Conservation (phyloP, 805 yeast species). For the Metschnikowia arizonensis region DNA sequence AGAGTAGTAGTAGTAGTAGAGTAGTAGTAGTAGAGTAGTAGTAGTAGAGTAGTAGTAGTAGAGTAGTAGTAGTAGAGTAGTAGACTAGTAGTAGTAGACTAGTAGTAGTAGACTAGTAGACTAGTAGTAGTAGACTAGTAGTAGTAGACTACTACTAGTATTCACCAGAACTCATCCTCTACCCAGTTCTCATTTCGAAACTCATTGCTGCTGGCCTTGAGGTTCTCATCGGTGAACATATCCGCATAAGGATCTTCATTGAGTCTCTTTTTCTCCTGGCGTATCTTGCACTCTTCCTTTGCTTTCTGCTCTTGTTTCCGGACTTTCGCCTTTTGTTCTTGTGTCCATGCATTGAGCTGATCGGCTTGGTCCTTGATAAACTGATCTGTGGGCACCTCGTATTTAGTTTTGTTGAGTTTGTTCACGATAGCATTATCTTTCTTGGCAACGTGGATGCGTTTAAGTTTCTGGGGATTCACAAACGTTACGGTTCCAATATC, state of each 20-base stretch:
- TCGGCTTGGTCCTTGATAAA: constrained; percentile 33
- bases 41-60: too few species aligned
- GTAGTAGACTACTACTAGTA: too few species aligned
- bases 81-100: too few species aligned
- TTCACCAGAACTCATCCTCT: constrained; percentile 49
- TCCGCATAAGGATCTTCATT: constrained; percentile 39
- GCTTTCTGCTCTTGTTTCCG: constrained; percentile 25
- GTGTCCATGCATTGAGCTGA: constrained; percentile 31
- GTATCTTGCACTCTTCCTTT: constrained; percentile 33
- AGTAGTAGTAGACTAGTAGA: too few species aligned
- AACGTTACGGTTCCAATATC: constrained; percentile 77
- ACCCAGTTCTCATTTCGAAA: constrained; percentile 46
- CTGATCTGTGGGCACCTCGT: constrained; percentile 48
- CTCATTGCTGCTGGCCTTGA: constrained; percentile 44
- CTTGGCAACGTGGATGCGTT: constrained; percentile 48
- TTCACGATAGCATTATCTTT: constrained; percentile 59
- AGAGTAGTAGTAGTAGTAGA: too few species aligned
- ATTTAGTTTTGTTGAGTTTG: constrained; percentile 59
- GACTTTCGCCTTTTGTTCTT: constrained; percentile 38
- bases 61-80: too few species aligned
- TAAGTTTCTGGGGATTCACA: constrained; percentile 52
- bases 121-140: too few species aligned
- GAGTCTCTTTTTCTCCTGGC: constrained; percentile 37
- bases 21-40: too few species aligned
- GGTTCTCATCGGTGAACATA: constrained; percentile 43